Evolutionary conservation across 2,329 filamentous ascomycete species (phyloP), one percentile per base, ranked within the genome.

Genomic region (Fulvia fulva): DNA sequence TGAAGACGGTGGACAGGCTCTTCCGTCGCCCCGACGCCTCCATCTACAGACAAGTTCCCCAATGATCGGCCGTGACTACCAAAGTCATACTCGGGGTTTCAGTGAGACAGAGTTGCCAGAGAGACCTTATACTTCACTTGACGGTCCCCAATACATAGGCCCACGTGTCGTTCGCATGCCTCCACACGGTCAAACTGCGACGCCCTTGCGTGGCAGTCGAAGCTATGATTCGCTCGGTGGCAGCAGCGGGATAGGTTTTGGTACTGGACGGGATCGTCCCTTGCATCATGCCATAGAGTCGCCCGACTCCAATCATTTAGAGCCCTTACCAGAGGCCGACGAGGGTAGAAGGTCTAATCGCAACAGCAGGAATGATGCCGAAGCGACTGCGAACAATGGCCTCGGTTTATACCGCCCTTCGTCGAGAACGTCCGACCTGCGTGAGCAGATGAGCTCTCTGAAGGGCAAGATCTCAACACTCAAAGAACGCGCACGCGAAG

Each of bases 401-500:
- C 60, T 67, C 12, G 80, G 79, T 1, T 74, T 87, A 8, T 82
- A 82, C 25, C 82, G 89, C 19, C 87, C 89, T 2, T 80, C 85
- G 14, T 93, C 90, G 0, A 85, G 85, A n/a, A 81, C 87, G 69
- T 85, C 87, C 8, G 83, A 85, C 68, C 78, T 96, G 45, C 90
- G 90, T 60, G 87, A 91, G 64, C 91, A 96, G 71, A 90, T 96
- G 83, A 86, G 88, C 56, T 90, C 89, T 54, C 79, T 96, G 49
- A 92, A 91, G 70, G 90, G 89, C 59, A 90, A 91, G 68, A 91
- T 96, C 34, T 92, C 90, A 1, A 88, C 80, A 16, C 74, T 96
- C 44, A 88, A 89, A 66, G 86, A 91, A 62, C 87, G 90, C 66
- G 88, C 90, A 0, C 84, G 88, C 21, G 89, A 88, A 58, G 91